A percentile compares a stretch with the other conserved stretches of the same genome.
Evolutionary conservation across 345 rosid genomes (phyloP).

Genomic region (Cardamine occulta): DNA sequence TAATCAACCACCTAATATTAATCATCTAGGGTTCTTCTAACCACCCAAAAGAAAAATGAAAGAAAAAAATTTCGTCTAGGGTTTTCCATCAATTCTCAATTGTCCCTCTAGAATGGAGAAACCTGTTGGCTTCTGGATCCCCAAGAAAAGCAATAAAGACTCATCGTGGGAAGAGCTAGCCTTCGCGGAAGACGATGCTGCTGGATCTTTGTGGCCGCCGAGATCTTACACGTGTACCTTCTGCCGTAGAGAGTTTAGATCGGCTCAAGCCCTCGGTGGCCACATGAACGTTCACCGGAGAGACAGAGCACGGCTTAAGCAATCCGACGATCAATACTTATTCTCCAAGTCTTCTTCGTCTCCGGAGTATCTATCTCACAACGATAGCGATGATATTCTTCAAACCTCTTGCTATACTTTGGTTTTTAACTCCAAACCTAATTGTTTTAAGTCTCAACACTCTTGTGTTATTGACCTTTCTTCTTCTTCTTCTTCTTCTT

Average conservation of each 20-base stretch:
- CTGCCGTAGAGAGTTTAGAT: constrained; percentile 79
- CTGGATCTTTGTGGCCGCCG: constrained; percentile 87
- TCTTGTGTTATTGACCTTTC: constrained; percentile 41
- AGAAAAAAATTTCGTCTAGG: constrained; percentile 30
- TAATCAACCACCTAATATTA: constrained; percentile 44
- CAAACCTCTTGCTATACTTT: constrained; percentile 48
- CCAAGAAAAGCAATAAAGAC: constrained; percentile 33
- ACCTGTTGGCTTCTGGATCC: constrained; percentile 20
- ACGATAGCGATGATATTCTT: constrained; percentile 31
- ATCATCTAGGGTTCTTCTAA: constrained; percentile 47
- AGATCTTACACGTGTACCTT: constrained; percentile 88
- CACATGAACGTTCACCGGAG: constrained; percentile 97
- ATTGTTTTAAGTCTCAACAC: constrained; percentile 40
- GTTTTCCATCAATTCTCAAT: constrained; percentile 26
- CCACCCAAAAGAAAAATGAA: constrained; percentile 11
- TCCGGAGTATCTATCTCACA: constrained; percentile 52
- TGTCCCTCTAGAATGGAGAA: constrained; percentile 34
- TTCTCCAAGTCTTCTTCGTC: constrained; percentile 43
- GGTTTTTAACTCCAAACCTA: constrained; percentile 70
- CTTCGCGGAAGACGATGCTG: constrained; percentile 84
- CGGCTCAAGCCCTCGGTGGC: constrained; percentile 95
- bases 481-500: constrained; percentile 46
- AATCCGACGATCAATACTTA: constrained; percentile 52
- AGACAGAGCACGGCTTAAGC: constrained; percentile 87
- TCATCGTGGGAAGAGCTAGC: constrained; percentile 92